phyloP scores from a whole-genome alignment of 371 early-diverging fungal genomes.

The Mucor ambiguus region DNA sequence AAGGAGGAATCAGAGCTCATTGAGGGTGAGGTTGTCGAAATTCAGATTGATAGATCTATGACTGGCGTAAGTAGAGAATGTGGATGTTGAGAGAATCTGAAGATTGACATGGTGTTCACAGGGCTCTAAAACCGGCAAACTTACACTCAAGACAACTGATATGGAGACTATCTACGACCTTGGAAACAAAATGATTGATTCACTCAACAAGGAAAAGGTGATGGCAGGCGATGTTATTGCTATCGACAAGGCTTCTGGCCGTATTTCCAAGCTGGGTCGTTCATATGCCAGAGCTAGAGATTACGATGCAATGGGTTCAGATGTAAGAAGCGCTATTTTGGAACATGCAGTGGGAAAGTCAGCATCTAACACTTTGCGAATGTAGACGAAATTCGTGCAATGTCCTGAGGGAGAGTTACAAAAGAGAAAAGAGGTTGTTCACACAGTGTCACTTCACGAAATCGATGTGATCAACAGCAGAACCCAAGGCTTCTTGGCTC shows the following conservation, averaged over 20 bases:
- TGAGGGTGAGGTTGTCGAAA: conserved; percentile 99
- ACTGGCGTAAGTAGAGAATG: conserved; percentile 73
- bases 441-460: conserved; percentile 98
- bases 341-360: no score
- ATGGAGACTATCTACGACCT: conserved; percentile 99
- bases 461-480: conserved; percentile 99
- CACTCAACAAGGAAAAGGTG: conserved; percentile 97
- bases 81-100: background rate
- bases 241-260: conserved; percentile 98
- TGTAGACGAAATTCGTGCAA: conserved; percentile 92
- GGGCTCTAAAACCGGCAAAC: conserved; percentile 93
- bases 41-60: conserved; percentile 93
- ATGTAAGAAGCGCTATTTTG: conserved; percentile 53
- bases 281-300: conserved; percentile 94
- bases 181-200: conserved; percentile 98
- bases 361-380: background rate
- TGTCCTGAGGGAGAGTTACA: conserved; percentile 99
- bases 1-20: conserved; percentile 98
- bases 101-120: conserved; percentile 32
- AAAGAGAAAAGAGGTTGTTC: conserved; percentile 93
- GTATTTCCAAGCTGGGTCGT: conserved; percentile 96
- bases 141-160: conserved; percentile 99
- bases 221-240: conserved; percentile 97
- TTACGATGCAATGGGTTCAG: conserved; percentile 96
- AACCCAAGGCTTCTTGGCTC: conserved; percentile 95